Evolutionary conservation across 768 basidiomycete genomes (phyloP), one percentile per base, ranked within the genome.

Genomic region (Pluteus cervinus): DNA sequence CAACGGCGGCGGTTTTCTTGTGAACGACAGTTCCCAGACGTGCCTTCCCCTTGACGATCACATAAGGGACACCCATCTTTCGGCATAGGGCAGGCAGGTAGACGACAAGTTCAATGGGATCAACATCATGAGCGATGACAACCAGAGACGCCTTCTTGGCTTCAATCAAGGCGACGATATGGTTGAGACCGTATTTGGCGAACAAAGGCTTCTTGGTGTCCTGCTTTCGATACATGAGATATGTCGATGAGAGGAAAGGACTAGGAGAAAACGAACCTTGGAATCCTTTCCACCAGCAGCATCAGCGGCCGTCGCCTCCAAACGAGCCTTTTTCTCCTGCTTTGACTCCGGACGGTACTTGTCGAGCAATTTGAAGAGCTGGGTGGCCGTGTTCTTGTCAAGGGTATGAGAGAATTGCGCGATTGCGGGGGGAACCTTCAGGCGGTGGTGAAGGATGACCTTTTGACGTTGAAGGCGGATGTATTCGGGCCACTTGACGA

Each of bases 401-500:
- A 99, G 74, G 30, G 92, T 92, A 71, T 87, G 78, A n/a, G 82
- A 79, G 75, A 98, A 97, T 62, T 99, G 94, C 33, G 92, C 88
- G 53, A 99, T 93, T 51, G 94, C 89, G 26, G 94, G 94, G 49
- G 94, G 94, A 18, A 96, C 92, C 77, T 98, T 98, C 52, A 98
- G 74, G 54, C 94, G 89, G 69, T 97, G 91, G 76, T 87, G 71
- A 43, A 98, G 83, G 67, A 98, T 94, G 55, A 97, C 90, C 72
- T 97, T 97, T 68, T 97, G 92, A 59, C 94, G 82, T 59, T 98
- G 94, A 31, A 98, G 84, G 57, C 92, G 89, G 51, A 98, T 80
- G 57, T 98, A 98, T 70, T 93, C 90, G 51, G 94, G 94, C 94
- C 94, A 99, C 65, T 96, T 97, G 69, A 97, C 88, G 70, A 97